phyloP scores from a whole-genome alignment of 2,329 filamentous ascomycete genomes.

The Metarhizium anisopliae region DNA sequence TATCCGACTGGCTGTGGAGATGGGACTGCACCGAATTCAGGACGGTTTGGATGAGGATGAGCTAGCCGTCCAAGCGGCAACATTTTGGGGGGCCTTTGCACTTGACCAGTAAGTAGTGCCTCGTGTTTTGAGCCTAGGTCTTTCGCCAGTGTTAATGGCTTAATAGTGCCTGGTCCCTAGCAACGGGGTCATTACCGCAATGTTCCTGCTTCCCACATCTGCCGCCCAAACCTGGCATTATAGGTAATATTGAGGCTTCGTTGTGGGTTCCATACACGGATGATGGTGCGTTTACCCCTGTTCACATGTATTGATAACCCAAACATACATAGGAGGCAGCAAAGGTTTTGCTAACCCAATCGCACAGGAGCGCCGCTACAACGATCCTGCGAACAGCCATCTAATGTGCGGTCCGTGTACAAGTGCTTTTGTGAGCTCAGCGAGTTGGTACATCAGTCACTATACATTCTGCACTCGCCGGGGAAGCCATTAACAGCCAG shows the following conservation, averaged over 20 bases:
- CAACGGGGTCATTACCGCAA: slow-evolving; percentile 52
- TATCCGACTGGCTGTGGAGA: slow-evolving; percentile 62
- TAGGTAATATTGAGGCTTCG: slow-evolving; percentile 50
- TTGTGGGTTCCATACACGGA: slow-evolving; percentile 51
- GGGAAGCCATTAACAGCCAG: slow-evolving; percentile 55
- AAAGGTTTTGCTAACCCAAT: neutral
- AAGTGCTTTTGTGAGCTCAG: slow-evolving; percentile 64
- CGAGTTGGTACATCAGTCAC: slow-evolving; percentile 62
- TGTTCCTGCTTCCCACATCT: slow-evolving; percentile 48
- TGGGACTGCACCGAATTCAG: slow-evolving; percentile 53
- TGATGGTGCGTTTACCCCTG: slow-evolving; percentile 33
- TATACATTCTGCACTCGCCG: slow-evolving; percentile 65
- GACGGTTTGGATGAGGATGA: slow-evolving; percentile 44
- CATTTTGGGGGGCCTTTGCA: slow-evolving; percentile 54
- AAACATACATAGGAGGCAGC: slow-evolving; percentile 3
- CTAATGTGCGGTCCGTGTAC: slow-evolving; percentile 59
- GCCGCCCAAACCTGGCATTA: slow-evolving; percentile 50
- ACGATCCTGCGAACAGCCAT: slow-evolving; percentile 50
- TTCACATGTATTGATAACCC: neutral
- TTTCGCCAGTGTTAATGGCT: slow-evolving; percentile 11
- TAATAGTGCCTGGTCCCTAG: slow-evolving; percentile 55
- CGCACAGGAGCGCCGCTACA: slow-evolving; percentile 40
- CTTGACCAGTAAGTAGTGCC: slow-evolving; percentile 49
- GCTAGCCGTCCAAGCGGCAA: slow-evolving; percentile 48
- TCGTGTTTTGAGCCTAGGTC: neutral